Base-by-base conservation (phyloP, 2,329 filamentous ascomycete species). In the Malbranchea zuffiana region DNA sequence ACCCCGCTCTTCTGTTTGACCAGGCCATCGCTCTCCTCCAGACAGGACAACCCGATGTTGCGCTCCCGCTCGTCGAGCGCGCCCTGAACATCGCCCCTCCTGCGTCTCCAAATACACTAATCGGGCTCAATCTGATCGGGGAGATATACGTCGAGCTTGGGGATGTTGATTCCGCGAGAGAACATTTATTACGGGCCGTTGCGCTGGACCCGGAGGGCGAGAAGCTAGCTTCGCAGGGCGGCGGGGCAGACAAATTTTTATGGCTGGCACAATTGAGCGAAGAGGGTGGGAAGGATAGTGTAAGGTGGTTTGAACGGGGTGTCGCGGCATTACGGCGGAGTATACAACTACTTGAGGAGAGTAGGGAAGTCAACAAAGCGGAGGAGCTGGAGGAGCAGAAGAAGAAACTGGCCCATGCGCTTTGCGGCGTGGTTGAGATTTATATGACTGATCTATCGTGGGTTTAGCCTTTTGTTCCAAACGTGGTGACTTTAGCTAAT, bases 391-490 rank as follows among this genome's bases (percentile, higher is more conserved):
- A 78, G 18, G 82, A 86, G 59, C 83, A 84, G 67, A 80, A 80
- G 57, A 69, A 71, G 47, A 90, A 90, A 61, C 69, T 96, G 23
- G 84, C 86, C 2, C 85, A 85, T 49, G 84, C 87, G n/a, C 71
- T 98, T 23, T 98, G 92, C 61, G 85, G 83, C 18, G 84, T 96
- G 43, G 79, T 84, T 5, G 90, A 98, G 65, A 85, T 98, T 33
- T 98, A 95, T 68, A 98, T 98, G 90, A 98, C 90, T 7, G 90
- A 98, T 65, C 65, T 96, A 50, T 90, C 82, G 51, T 90, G 74
- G 57, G 65, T 62, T 13, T 37, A 11, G 12, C 18, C 11, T 12
- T 13, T n/a, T 3, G 23, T 10, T 8, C 17, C 20, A 10, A 29
- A 32, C 25, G 13, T 39, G 16, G 16, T 38, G 27, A 42, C 25